phyloP scores from a whole-genome alignment of 2,329 filamentous ascomycete species.

The Periconia macrospinosa region DNA sequence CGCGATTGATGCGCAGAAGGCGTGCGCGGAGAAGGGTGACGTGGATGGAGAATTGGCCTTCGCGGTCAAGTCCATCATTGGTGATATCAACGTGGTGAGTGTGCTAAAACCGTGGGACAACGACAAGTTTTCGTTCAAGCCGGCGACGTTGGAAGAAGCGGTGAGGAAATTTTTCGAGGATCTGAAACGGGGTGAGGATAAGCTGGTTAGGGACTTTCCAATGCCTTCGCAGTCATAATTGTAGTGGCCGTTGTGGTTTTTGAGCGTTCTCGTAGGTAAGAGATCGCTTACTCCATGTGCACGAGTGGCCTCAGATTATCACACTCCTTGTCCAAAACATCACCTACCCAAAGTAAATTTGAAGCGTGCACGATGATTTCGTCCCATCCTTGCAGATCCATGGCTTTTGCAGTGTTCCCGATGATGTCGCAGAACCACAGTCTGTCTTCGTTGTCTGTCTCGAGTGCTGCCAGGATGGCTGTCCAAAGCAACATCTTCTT shows the following conservation, averaged over 20 bases:
- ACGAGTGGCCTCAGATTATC: slow-evolving; percentile 11
- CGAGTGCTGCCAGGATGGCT: slow-evolving; percentile 11
- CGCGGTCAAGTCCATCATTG: slow-evolving; percentile 6
- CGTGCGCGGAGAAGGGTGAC: slow-evolving; percentile 10
- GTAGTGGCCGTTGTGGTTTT: slow-evolving; percentile 10
- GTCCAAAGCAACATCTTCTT: slow-evolving; percentile 11
- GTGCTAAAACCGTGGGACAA: slow-evolving; percentile 13
- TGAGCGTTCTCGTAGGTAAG: slow-evolving; percentile 10
- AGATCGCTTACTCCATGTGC: slow-evolving; percentile 7
- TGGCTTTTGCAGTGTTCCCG: slow-evolving; percentile 9
- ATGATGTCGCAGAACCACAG: slow-evolving; percentile 12
- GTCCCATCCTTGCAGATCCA: slow-evolving; percentile 10
- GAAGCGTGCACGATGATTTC: slow-evolving; percentile 12
- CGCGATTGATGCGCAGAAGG: slow-evolving; percentile 9
- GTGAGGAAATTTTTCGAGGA: slow-evolving; percentile 10
- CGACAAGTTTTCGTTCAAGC: slow-evolving; percentile 13
- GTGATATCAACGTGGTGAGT: slow-evolving; percentile 7
- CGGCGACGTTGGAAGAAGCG: slow-evolving; percentile 9
- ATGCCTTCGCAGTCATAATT: slow-evolving; percentile 11
- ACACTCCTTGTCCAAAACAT: slow-evolving; percentile 13
- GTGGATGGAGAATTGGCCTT: slow-evolving; percentile 14
- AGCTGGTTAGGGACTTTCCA: slow-evolving; percentile 9
- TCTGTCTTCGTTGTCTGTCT: slow-evolving; percentile 12
- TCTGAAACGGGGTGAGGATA: slow-evolving; percentile 10
- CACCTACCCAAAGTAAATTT: slow-evolving; percentile 13